Base-by-base conservation (phyloP, 73 alveolate genomes). In the Blepharisma japonicum region DNA sequence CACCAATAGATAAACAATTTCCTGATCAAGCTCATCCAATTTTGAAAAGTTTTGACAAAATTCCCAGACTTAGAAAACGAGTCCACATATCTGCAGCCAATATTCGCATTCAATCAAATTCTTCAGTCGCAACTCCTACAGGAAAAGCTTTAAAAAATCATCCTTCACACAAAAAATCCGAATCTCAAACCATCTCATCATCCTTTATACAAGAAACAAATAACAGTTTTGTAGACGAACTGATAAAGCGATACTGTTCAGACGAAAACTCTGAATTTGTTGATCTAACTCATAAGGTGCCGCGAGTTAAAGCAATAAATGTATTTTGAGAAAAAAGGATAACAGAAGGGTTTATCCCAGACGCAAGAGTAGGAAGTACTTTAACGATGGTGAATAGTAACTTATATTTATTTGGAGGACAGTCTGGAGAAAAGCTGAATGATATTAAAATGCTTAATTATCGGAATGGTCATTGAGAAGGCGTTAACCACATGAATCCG, bases 341-440 rank as follows among this genome's bases (percentile, higher is more conserved):
- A 25, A 61, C 74, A 14, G 14, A 61, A 14, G 74, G 74, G 23
- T 14, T 14, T 70, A 18, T 45, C 27, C 80, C 80, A 70, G 61
- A 23, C 9, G n/a, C 55, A 18, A 18, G 80, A 2, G 80, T 45
- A 14, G 66, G 66, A 9, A 20, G 71, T 2, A 70, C 80, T 2
- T 70, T 70, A n/a, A 70, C 80, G 9, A 45, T 8, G 14, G 14
- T 70, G 11, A 54, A 45, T 38, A 70, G 5, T 70, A 21, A 45
- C 27, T 39, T 70, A 18, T 70, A 70, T 45, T 54, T 70, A 9
- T 70, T 70, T 5, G 80, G 80, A 45, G 80, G 80, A 5, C 66
- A 70, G 66, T 14, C 25, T 38, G 66, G 56, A n/a, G 66, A 70
- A 14, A 9, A 6, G 23, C 56, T 47, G 25, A 70, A 70, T 70